Percentiles rank a stretch among this genome's conserved stretches.
Conservation (phyloP, 805 yeast genomes). For the Candida schatavii region DNA sequence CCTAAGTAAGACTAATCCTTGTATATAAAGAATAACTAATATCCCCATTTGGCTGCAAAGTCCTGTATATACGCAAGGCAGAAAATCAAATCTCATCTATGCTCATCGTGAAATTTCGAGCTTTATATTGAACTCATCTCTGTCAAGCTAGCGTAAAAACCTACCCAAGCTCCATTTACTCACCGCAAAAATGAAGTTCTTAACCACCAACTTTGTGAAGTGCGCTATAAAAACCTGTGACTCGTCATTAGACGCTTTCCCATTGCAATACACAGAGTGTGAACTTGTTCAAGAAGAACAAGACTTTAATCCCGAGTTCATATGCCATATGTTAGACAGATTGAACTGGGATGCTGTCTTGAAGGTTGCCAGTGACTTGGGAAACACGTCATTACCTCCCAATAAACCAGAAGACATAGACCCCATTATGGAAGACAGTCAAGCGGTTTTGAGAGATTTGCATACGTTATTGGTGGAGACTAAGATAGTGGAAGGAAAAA, state of each 20-base stretch:
- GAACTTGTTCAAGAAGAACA: constrained; percentile 72
- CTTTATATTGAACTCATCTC: too few relatives aligned
- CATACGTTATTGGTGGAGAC: constrained; percentile 82
- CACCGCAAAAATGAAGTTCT: constrained; percentile 95
- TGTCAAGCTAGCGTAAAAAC: too few relatives aligned
- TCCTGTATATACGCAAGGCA: too few relatives aligned
- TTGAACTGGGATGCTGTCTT: constrained; percentile 86
- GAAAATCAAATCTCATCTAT: too few relatives aligned
- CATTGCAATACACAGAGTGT: constrained; percentile 67
- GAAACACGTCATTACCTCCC: constrained; percentile 57
- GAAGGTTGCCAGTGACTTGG: constrained; percentile 68
- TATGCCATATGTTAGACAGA: constrained; percentile 71
- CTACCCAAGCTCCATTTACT: too few relatives aligned
- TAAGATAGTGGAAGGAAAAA: constrained; percentile 80
- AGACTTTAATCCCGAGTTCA: constrained; percentile 81
- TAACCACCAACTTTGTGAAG: constrained; percentile 94
- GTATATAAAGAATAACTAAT: too few relatives aligned
- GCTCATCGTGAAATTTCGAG: too few relatives aligned
- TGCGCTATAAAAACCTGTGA: constrained; percentile 88
- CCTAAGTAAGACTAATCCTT: too few relatives aligned
- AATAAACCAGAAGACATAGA: constrained; percentile 58
- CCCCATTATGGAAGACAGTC: constrained; percentile 50
- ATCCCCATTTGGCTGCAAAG: too few relatives aligned
- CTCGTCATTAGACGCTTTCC: constrained; percentile 71
- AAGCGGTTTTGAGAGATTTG: constrained; percentile 63